Base-by-base conservation (phyloP, 1,284 basidiomycete species). In the Takashimella tepidaria region DNA sequence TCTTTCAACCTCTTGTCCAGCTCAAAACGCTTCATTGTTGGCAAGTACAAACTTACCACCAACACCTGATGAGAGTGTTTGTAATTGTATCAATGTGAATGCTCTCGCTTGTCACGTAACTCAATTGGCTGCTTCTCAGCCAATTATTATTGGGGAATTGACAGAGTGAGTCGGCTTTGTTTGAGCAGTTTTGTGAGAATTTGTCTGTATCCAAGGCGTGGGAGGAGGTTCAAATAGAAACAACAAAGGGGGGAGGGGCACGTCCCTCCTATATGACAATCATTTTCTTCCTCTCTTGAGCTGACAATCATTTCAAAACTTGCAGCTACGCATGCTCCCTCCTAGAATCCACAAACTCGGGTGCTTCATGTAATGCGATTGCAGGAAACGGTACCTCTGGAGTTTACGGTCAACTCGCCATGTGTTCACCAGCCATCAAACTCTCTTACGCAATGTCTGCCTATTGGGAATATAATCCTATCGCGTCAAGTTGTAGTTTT, bases 361-460 rank as follows among this genome's bases (percentile, higher is more conserved):
- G 67, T 52, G 74, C 72, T 11, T 64, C 63, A 1, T 95, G 91
- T 74, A 70, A 77, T 55, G 80, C 84, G 41, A 89, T 95, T 60
- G 77, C 82, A 45, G 84, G 82, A 5, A 81, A 89, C 68, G 91
- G 92, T 45, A 74, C 79, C 13, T 79, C 82, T 16, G 92, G 92
- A 37, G 76, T 77, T 4, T 95, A 93, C 64, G 91, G 90, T 37
- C 74, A 79, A 42, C 76, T 91, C 22, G 84, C 87, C 45, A 81
- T 77, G 52, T 96, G 91, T 52, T 70, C 57, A 22, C 69, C 73
- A 83, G 87, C 81, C 31, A 80, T 85, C 73, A 86, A 89, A 78
- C 77, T 91, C 46, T 89, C 87, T 37, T 95, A 84, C 73, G 84
- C 86, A 53, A 88, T 95, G 82, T 87, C 82, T 66, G 78, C 84